Base-by-base conservation (phyloP, 2,329 filamentous ascomycete genomes). In the Hypoxylon sp. region DNA sequence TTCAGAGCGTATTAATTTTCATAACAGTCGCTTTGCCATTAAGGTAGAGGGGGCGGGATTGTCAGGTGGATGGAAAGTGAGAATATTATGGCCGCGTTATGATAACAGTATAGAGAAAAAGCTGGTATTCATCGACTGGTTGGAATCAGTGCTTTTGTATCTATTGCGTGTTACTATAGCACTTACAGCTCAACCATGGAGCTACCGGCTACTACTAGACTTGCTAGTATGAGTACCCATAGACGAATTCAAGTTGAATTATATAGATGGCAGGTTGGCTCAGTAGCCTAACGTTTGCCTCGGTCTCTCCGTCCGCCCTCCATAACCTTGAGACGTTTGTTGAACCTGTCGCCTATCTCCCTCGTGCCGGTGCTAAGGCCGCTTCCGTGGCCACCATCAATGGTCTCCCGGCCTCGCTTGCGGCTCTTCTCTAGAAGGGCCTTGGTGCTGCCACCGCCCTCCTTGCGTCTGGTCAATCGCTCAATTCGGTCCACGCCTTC, bases 401-500 rank as follows among this genome's bases (percentile, higher is more conserved):
- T 77, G 0, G 85, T 87, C 25, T 94, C 91, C 21, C 87, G 83
- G 25, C 86, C 86, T 72, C 94, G 87, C 86, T 98, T 98, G 69
- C 94, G 87, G 78, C 94, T 97, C 85, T 91, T 94, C 76, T 97
- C 94, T 72, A 94, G 79, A 72, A 93, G 76, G 0, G 87, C 86
- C 71, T 84, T 85, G 11, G 87, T 87, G 32, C 86, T 85, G 23
- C 85, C 82, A 61, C 85, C 83, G 36, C 84, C 83, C 66, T 84
- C 84, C 79, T 89, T 93, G 76, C 88, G 87, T 79, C 89, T 89
- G 5, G 94, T 98, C 75, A 97, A 83, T 68, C 90, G 86, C 73
- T 94, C 91, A 79, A 98, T 97, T 48, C 95, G 87, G 80, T 97
- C 93, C 56, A 94, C 88, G 6, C 94, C 93, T 77, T 94, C 91